Conservation (phyloP, 495 filamentous ascomycete species). For the Pyrenopolyporus hunteri region DNA sequence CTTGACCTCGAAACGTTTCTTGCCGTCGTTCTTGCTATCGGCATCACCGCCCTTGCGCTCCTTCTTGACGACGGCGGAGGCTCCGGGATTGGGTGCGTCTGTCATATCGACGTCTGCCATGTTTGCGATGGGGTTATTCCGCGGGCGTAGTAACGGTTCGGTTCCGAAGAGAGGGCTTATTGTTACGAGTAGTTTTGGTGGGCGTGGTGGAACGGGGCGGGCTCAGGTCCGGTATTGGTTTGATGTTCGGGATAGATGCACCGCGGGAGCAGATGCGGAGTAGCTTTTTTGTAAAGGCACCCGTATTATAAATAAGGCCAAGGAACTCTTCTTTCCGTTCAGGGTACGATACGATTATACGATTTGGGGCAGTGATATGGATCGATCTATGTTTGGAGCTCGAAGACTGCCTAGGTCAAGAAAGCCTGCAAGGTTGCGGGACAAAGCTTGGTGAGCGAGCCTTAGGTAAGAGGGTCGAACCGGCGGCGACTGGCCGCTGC, state of each 20-base stretch:
- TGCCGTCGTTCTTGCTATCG: slow-evolving; percentile 69
- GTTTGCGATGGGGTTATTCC: neutral
- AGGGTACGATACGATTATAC: no score
- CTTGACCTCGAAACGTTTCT: slow-evolving; percentile 97
- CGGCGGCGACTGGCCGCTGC: slow-evolving; percentile 5
- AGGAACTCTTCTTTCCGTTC: no score
- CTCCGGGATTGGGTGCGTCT: slow-evolving; percentile 66
- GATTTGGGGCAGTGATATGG: no score
- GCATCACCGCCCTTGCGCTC: slow-evolving; percentile 54
- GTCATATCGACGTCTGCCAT: slow-evolving; percentile 99
- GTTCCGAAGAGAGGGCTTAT: no score
- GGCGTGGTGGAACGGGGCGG: no score
- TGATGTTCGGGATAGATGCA: no score
- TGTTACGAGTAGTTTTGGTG: no score
- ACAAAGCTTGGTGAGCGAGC: neutral
- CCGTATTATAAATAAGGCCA: no score
- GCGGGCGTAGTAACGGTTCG: neutral
- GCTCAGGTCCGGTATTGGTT: no score
- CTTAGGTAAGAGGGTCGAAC: neutral
- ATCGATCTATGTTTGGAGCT: no score
- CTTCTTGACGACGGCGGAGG: slow-evolving; percentile 61
- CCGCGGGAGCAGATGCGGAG: no score
- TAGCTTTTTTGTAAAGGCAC: no score
- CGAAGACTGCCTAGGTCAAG: neutral
- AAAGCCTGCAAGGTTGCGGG: slow-evolving; percentile 16